Evolutionary conservation across 2,329 filamentous ascomycete genomes (phyloP), one percentile per base, ranked within the genome.

Genomic region (Cladophialophora chaetospira): DNA sequence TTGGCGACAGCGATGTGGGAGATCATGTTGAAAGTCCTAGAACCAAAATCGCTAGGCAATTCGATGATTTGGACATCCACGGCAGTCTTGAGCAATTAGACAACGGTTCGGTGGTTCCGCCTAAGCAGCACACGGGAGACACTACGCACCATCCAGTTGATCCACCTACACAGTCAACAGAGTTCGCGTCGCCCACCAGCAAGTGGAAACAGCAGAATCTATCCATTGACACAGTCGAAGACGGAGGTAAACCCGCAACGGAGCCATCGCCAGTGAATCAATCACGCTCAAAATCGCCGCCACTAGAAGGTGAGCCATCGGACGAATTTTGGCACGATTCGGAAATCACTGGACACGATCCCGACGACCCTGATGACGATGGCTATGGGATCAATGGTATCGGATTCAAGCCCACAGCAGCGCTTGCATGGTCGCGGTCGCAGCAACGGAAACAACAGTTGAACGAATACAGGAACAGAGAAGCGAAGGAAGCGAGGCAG

Each of bases 351-450:
- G 83, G 83, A 11, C 81, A 85, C 64, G 75, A 81, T 49, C 76
- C 77, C 2, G 75, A 72, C 3, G 80, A 84, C 52, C 79, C 80
- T 5, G 79, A 78, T 35, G 83, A 86, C 65, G 84, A 87, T 67
- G 83, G 83, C 2, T 81, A 82, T 53, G 84, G 84, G 4, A 79
- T 86, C 61, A 86, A 87, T 64, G 84, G 84, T 1, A 77, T 87
- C 54, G 84, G 84, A 0, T 87, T 86, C 69, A 78, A 77, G 57
- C 83, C 84, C 3, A 86, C 83, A 1, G 77, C 83, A 13, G 80
- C 82, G 36, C 78, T 83, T 26, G 82, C 82, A 1, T 80, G 81
- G 71, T 78, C 78, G 13, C 72, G 83, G 45, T 76, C 77, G 38
- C 79, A 83, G 67, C 79, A 75, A 65, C 75, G 84, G 55, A 77